Base-by-base conservation (phyloP, 352 stramenopile species). In the Globisporangium okanoganense region DNA sequence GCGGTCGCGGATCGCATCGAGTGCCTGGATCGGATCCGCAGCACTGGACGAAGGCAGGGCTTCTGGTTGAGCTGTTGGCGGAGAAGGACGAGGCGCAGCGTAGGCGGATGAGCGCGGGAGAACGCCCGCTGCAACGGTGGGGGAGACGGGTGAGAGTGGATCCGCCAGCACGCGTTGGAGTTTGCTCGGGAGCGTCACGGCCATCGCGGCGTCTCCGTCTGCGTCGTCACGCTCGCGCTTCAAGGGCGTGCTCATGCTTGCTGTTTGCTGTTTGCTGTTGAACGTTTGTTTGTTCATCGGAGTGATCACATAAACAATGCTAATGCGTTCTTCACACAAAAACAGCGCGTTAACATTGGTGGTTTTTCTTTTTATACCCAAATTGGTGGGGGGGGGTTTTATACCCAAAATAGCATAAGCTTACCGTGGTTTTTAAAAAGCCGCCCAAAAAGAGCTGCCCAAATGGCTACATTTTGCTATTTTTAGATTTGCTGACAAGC, bases 1-100 rank as follows among this genome's bases (percentile, higher is more conserved):
- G 54, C 76, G 70, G 44, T 61, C 53, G 16, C 76, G 70, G 29
- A 85, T 79, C 13, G 63, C 57, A 10, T 72, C 71, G 41, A 90
- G 64, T 6, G 67, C 51, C 18, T 68, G 59, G 53, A 72, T 71
- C 1, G 71, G 70, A 50, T 72, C 63, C 0, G 29, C 8, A 5
- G 44, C 8, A 18, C 36, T 18, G 9, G 29, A 4, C 14, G 27
- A 1, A 7, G 45, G 24, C 8, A 20, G 27, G 4, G 33, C 22
- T 18, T 31, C 51, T 31, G 5, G 5, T 27, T 44, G 50, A 22
- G 47, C 12, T n/a, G 47, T 20, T 36, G 24, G 24, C 8, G 47
- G 22, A 53, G 24, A 22, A 33, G 50, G 31, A 18, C 8, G 40
- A 43, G 47, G n/a, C 16, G 47, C 13, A 5, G 35, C 24, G 50